Evolutionary conservation across 352 stramenopile species (phyloP).

Genomic region (Phytopythium chamaehyphon): DNA sequence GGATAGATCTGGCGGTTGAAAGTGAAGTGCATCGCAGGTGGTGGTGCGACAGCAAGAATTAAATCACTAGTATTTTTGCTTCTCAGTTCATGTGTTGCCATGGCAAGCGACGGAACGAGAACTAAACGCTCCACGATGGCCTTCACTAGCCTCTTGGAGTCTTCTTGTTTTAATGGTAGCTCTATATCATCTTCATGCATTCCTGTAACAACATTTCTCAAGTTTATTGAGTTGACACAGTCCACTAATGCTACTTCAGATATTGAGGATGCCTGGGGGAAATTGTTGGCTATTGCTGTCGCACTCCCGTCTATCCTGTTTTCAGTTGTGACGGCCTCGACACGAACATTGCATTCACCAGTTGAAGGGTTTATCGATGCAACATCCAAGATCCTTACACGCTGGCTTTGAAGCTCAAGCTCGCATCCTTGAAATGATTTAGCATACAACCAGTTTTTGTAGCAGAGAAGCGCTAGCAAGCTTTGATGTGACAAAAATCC

Average conservation of each 20-base stretch:
- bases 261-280: neutral
- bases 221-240: slow-evolving; percentile 58
- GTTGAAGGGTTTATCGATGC: slow-evolving; percentile 31
- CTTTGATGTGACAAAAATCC: slow-evolving; percentile 55
- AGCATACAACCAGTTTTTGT: slow-evolving; percentile 56
- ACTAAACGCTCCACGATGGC: slow-evolving; percentile 27
- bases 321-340: neutral
- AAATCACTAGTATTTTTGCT: slow-evolving; percentile 24
- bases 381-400: slow-evolving; percentile 27
- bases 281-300: too few species aligned
- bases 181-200: slow-evolving; percentile 11
- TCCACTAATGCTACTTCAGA: slow-evolving; percentile 23
- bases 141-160: slow-evolving; percentile 35
- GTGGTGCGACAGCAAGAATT: slow-evolving; percentile 40
- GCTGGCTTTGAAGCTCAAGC: slow-evolving; percentile 28
- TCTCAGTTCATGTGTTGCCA: slow-evolving; percentile 53
- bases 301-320: too few species aligned
- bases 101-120: slow-evolving; percentile 34
- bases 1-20: slow-evolving; percentile 7
- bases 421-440: slow-evolving; percentile 37
- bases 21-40: slow-evolving; percentile 43
- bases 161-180: slow-evolving; percentile 31
- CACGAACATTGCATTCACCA: slow-evolving; percentile 36
- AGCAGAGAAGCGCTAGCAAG: slow-evolving; percentile 39
- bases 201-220: slow-evolving; percentile 28